Conservation (phyloP, 768 basidiomycete species). For the Russula dissimulans region DNA sequence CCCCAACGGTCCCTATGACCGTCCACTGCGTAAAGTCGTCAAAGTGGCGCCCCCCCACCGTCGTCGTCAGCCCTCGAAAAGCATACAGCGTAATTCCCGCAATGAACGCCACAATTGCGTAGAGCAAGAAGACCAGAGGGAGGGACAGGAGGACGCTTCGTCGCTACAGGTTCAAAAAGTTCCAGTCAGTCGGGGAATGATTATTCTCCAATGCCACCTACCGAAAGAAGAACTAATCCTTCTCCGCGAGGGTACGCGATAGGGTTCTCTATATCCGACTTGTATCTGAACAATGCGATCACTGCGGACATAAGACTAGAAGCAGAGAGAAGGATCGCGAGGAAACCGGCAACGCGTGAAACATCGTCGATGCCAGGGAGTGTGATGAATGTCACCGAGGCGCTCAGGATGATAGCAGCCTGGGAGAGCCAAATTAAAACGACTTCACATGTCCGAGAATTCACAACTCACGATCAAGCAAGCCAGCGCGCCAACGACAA, state of each 20-base stretch:
- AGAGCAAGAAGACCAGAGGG: conserved; percentile 64
- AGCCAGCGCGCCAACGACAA: conserved; percentile 53
- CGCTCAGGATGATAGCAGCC: conserved; percentile 75
- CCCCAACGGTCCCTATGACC: conserved; percentile 55
- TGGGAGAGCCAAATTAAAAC: conserved; percentile 25
- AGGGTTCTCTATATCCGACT: conserved; percentile 51
- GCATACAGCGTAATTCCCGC: conserved; percentile 58
- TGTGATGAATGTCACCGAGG: conserved; percentile 73
- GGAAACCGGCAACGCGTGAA: conserved; percentile 53
- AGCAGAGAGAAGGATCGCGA: conserved; percentile 60
- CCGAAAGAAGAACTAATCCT: conserved; percentile 47
- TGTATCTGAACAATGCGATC: conserved; percentile 60
- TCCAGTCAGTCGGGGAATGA: conserved; percentile 8
- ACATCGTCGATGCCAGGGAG: conserved; percentile 63
- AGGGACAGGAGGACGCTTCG: conserved; percentile 60
- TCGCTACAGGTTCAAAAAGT: conserved; percentile 30
- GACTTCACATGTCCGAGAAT: background rate
- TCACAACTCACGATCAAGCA: conserved; percentile 24
- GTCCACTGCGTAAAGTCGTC: conserved; percentile 55
- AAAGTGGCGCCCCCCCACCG: conserved; percentile 38
- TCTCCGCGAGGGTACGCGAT: conserved; percentile 38
- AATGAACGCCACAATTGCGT: conserved; percentile 61
- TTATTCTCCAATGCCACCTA: conserved; percentile 23
- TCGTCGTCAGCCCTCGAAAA: conserved; percentile 41
- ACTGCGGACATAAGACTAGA: conserved; percentile 62